phyloP scores from a whole-genome alignment of 140 eudicot genomes.

The Bidens hawaiensis region DNA sequence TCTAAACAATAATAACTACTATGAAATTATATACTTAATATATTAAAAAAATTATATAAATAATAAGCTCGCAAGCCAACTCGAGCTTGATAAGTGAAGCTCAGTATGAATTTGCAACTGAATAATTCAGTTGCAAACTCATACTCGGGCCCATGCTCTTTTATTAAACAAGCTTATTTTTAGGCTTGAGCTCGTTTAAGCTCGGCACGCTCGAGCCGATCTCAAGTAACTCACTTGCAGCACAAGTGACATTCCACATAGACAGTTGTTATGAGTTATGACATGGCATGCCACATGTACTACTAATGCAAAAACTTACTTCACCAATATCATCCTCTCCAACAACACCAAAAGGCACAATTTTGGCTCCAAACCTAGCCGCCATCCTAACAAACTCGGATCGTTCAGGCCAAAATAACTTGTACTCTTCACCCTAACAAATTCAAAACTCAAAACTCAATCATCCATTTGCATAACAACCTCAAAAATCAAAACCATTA shows the following conservation, averaged over 20 bases:
- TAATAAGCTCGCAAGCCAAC: too few species aligned
- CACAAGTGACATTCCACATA: background rate
- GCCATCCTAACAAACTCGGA: conserved; percentile 95
- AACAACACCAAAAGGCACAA: conserved; percentile 82
- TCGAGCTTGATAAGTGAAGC: too few species aligned
- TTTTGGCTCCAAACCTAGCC: conserved; percentile 92
- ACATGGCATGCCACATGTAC: background rate
- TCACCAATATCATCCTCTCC: conserved; percentile 92
- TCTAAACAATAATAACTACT: too few species aligned
- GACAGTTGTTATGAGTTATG: background rate
- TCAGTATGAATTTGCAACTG: too few species aligned
- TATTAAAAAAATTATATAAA: too few species aligned
- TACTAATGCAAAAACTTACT: conserved; percentile 9
- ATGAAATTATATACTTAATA: too few species aligned
- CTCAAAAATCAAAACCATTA: background rate
- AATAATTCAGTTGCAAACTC: too few species aligned
- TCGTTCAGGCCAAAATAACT: conserved; percentile 83
- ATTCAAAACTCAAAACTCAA: background rate
- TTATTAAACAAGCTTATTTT: too few species aligned
- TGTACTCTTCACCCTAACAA: conserved; percentile 86
- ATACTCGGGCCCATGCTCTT: too few species aligned
- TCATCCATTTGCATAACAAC: conserved; percentile 5
- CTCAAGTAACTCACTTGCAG: too few species aligned
- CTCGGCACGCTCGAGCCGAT: too few species aligned
- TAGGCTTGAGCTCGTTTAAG: too few species aligned